Base-by-base conservation (phyloP, 2,329 filamentous ascomycete species). In the Nigrospora osmanthi region DNA sequence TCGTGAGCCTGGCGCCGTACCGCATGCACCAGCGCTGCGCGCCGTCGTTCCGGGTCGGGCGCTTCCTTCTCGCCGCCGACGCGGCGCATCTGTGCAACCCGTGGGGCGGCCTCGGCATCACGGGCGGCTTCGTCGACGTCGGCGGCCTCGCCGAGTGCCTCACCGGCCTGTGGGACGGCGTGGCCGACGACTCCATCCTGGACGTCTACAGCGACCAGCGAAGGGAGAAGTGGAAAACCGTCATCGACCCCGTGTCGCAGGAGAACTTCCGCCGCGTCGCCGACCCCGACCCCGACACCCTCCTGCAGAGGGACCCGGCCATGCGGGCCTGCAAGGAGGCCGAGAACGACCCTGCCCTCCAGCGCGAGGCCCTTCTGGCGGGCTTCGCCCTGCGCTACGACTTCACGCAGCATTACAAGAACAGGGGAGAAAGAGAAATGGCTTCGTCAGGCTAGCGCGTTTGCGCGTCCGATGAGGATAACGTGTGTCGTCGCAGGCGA, bases 81-180 rank as follows among this genome's bases (percentile, higher is more conserved):
- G 78, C 80, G 2, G 80, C 79, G 3, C 80, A 83, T 43, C 51
- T 73, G 14, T 74, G 71, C 54, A 75, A 73, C 54, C 69, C 70
- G 1, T 72, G 73, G 60, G 80, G 80, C 38, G 80, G 80, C 0
- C 64, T 83, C 14, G 80, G 80, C 1, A 72, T 83, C 41, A 83
- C 78, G 0, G 78, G 79, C 6, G 80, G 80, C 0, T 77, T 84
- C 44, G 76, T 78, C n/a, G 80, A 83, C 51, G 70, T 80, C 3
- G 79, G 76, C 11, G 76, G 77, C 0, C 67, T 84, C 6, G 78
- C 71, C 47, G 78, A 84, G 52, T 81, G 78, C 53, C 67, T 83
- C 11, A 58, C 60, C 3, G 69, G 69, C 0, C 66, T 72, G 38
- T 70, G 62, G 60, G 64, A 70, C 28, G 68, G 68, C 2, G 57